phyloP scores from a whole-genome alignment of 257 asterid genomes.

The Agastache rugosa region DNA sequence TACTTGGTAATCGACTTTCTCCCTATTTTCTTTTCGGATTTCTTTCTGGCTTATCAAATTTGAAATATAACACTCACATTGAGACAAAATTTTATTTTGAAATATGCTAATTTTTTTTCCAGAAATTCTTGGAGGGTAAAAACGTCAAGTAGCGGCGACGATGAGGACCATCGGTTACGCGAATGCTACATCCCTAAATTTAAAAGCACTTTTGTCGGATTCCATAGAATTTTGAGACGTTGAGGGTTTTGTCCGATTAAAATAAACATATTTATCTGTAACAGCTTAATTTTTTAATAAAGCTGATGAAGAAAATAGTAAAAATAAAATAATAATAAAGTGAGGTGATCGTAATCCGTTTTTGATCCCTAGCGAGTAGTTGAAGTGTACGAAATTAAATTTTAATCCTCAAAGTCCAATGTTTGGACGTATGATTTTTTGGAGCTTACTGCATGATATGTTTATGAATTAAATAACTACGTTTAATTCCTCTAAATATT shows the following conservation, averaged over 20 bases:
- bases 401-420: conserved; percentile 31
- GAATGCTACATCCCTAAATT: conserved; percentile 36
- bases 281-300: conserved; percentile 4
- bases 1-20: too few species aligned
- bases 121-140: conserved; percentile 26
- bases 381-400: conserved; percentile 18
- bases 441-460: conserved; percentile 56
- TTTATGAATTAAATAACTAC: conserved; percentile 37
- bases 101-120: too few species aligned
- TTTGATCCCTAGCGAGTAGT: conserved; percentile 24
- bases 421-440: conserved; percentile 41
- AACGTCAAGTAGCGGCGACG: background rate
- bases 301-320: background rate
- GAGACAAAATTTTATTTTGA: too few species aligned
- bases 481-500: conserved; percentile 31
- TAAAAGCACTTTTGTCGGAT: conserved; percentile 55
- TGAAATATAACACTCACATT: too few species aligned
- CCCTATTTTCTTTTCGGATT: too few species aligned
- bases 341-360: conserved; percentile 36
- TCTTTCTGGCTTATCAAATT: too few species aligned
- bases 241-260: conserved; percentile 39
- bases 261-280: conserved; percentile 29
- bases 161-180: conserved; percentile 33
- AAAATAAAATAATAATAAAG: background rate
- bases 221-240: conserved; percentile 52